phyloP scores from a whole-genome alignment of 495 filamentous ascomycete species.

The Penicillium angulare region DNA sequence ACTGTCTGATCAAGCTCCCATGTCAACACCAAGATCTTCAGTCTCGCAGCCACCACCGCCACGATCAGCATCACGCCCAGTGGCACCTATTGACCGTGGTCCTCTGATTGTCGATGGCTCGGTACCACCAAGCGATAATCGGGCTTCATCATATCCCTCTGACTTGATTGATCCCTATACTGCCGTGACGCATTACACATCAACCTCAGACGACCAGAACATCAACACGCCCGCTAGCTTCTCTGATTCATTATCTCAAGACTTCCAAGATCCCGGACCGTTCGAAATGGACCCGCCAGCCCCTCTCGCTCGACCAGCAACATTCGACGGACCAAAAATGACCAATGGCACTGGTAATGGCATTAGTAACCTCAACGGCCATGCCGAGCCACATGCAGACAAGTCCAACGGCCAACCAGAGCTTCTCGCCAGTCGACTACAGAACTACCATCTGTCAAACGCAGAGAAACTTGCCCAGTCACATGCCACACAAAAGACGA shows the following conservation, averaged over 20 bases:
- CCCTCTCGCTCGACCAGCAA: slow-evolving; percentile 25
- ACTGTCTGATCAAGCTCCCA: slow-evolving; percentile 23
- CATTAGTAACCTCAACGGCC: slow-evolving; percentile 8
- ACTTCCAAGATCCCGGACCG: slow-evolving; percentile 36
- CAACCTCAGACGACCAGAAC: slow-evolving; percentile 42
- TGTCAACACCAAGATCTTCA: slow-evolving; percentile 14
- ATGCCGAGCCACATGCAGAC: slow-evolving; percentile 10
- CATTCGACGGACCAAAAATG: slow-evolving; percentile 24
- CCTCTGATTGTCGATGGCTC: slow-evolving; percentile 49
- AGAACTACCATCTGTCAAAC: slow-evolving; percentile 40
- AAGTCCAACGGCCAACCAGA: slow-evolving; percentile 25
- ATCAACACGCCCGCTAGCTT: slow-evolving; percentile 42
- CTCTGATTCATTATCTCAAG: slow-evolving; percentile 43
- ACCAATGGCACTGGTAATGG: slow-evolving; percentile 15
- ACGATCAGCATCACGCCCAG: slow-evolving; percentile 21
- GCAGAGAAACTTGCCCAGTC: slow-evolving; percentile 33
- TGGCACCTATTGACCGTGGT: slow-evolving; percentile 30
- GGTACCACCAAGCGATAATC: slow-evolving; percentile 37
- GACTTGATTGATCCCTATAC: slow-evolving; percentile 35
- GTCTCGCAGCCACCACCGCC: slow-evolving; percentile 21
- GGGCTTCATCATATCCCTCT: slow-evolving; percentile 16
- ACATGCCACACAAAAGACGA: slow-evolving; percentile 21
- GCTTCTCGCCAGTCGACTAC: slow-evolving; percentile 38
- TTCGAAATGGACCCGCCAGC: slow-evolving; percentile 38
- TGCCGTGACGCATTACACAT: slow-evolving; percentile 32